Evolutionary conservation across 2,329 filamentous ascomycete species (phyloP).

Genomic region (Ophiosphaerella korrae): DNA sequence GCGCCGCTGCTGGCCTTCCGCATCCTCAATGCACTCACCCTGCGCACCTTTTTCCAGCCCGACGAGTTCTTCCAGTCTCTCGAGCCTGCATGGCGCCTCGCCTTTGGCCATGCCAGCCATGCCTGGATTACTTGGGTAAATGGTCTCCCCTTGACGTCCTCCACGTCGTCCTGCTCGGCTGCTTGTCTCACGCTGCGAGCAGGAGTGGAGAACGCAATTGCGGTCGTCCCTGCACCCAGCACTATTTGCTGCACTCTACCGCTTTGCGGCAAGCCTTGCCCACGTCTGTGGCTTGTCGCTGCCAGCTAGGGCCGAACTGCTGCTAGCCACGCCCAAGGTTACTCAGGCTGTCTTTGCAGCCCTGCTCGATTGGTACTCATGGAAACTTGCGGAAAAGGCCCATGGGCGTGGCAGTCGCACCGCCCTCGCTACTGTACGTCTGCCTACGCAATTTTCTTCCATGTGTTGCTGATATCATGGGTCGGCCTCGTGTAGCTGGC

Average conservation of each 20-base stretch:
- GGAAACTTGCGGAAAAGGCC: constrained; percentile 75
- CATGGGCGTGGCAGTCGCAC: constrained; percentile 70
- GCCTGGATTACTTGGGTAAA: constrained; percentile 96
- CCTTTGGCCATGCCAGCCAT: constrained; percentile 76
- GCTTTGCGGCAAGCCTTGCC: constrained; percentile 62
- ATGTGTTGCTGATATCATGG: constrained; percentile 25
- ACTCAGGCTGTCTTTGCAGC: constrained; percentile 80
- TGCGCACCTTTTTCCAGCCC: constrained; percentile 94
- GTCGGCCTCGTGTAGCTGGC: constrained; percentile 60
- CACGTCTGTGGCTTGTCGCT: constrained; percentile 59
- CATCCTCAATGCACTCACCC: constrained; percentile 75
- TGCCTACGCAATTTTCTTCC: constrained; percentile 15
- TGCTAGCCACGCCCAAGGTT: constrained; percentile 74
- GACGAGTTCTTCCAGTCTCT: constrained; percentile 97
- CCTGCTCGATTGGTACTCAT: constrained; percentile 82
- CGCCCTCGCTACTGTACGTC: constrained; percentile 72
- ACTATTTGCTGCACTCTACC: constrained; percentile 80
- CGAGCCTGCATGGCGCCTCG: constrained; percentile 89
- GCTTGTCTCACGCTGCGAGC: constrained; percentile 36
- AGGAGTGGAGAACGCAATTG: constrained; percentile 93
- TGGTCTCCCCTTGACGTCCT: constrained; percentile 9
- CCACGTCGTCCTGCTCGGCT: constrained; percentile 6
- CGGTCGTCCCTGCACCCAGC: constrained; percentile 91
- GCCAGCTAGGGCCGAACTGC: constrained; percentile 66
- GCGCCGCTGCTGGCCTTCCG: constrained; percentile 67